Evolutionary conservation across 441 rosid genomes (phyloP).

Genomic region (Jatropha podagrica): DNA sequence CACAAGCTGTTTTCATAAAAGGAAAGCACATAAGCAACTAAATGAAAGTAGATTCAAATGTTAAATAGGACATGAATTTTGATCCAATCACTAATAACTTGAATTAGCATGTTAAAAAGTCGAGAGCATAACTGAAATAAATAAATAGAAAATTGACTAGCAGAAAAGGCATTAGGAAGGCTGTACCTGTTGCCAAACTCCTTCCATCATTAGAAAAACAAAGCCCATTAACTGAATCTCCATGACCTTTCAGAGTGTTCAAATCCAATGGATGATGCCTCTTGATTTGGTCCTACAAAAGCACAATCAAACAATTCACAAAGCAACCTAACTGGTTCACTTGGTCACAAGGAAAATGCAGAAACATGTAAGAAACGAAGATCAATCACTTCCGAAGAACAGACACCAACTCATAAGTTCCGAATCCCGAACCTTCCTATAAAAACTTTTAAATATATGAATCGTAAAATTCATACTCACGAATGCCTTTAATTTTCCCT

Average conservation of each 20-base stretch:
- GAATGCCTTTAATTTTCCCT: background rate
- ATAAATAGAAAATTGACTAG: background rate
- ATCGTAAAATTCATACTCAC: background rate
- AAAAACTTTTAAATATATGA: background rate
- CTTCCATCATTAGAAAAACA: slow-evolving; percentile 79
- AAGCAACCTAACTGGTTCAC: background rate
- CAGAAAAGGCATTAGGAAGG: background rate
- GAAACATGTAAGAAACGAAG: background rate
- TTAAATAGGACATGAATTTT: background rate
- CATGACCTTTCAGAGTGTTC: slow-evolving; percentile 96
- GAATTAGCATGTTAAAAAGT: background rate
- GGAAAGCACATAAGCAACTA: background rate
- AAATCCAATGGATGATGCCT: slow-evolving; percentile 88
- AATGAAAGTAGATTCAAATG: background rate
- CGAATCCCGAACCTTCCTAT: background rate
- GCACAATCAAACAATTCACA: slow-evolving; percentile 16
- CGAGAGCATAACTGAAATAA: background rate
- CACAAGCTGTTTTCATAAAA: slow-evolving; percentile 65
- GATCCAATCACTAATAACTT: background rate
- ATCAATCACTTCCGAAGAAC: background rate
- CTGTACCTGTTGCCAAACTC: slow-evolving; percentile 74
- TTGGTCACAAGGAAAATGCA: background rate
- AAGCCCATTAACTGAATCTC: slow-evolving; percentile 76
- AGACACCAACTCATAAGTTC: background rate
- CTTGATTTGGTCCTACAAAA: slow-evolving; percentile 66